Conservation (phyloP, 805 yeast species). For the Candida vartiovaarae region DNA sequence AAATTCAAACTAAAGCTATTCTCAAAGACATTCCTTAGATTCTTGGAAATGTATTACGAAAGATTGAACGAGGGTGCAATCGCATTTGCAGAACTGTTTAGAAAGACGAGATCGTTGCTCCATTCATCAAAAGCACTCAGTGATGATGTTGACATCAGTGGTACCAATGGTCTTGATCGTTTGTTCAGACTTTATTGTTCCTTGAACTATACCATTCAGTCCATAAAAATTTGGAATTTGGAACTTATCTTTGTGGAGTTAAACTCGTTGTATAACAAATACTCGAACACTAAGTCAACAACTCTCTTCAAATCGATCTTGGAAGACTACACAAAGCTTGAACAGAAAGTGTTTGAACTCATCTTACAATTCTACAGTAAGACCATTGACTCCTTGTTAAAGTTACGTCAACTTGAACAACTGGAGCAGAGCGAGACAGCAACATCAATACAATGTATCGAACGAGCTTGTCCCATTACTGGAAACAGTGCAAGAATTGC, state of each 20-base stretch:
- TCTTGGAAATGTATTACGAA: slow-evolving; percentile 33
- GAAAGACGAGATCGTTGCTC: slow-evolving; percentile 9
- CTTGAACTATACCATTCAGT: slow-evolving; percentile 14
- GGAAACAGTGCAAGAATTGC: slow-evolving; percentile 20
- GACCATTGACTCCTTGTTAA: slow-evolving; percentile 23
- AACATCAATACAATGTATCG: slow-evolving; percentile 11
- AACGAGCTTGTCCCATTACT: slow-evolving; percentile 22
- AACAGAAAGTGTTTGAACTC: slow-evolving; percentile 24
- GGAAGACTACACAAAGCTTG: slow-evolving; percentile 22
- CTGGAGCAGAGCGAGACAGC: slow-evolving; percentile 21
- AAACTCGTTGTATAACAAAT: slow-evolving; percentile 17
- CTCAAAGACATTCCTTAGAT: slow-evolving; percentile 35
- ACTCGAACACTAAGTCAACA: slow-evolving; percentile 10
- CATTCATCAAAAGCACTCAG: slow-evolving; percentile 2
- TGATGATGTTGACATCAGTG: slow-evolving; percentile 17
- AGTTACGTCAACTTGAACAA: slow-evolving; percentile 26
- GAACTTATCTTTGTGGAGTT: slow-evolving; percentile 23
- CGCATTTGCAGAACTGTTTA: slow-evolving; percentile 21
- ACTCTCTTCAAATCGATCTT: slow-evolving; percentile 27
- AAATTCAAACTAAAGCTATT: slow-evolving; percentile 41
- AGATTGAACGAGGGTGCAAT: slow-evolving; percentile 24
- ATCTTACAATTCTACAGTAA: slow-evolving; percentile 26
- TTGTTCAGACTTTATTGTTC: slow-evolving; percentile 23
- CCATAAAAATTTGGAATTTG: slow-evolving; percentile 19
- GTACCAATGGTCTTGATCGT: slow-evolving; percentile 22